Evolutionary conservation across 139 green algal genomes (phyloP), one percentile per base, ranked within the genome.

Genomic region (Chlamydomonas applanata): DNA sequence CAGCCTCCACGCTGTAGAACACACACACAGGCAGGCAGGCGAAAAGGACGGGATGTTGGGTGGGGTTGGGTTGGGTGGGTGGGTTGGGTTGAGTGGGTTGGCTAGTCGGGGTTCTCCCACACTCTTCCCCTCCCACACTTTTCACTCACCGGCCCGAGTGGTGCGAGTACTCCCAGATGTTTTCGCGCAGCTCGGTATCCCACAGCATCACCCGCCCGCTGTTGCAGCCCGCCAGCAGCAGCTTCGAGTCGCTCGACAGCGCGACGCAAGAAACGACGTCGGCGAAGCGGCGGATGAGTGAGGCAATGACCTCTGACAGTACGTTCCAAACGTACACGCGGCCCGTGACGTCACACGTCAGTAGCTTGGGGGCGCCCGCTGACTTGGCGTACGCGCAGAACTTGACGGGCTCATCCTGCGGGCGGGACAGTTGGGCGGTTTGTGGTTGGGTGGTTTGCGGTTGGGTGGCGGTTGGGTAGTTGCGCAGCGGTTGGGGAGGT

Each of bases 331-430:
- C 81, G 66, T 83, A 82, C 53, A 78, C 66, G 27, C 73, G 76
- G 35, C 81, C 81, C 2, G 81, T 72, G 0, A 79, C 69, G 64
- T 86, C 81, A 35, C 72, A 77, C 0, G 72, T 73, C 7, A 86
- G 62, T 30, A 86, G 69, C 61, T 79, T 78, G 45, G 62, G 60
- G 44, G 52, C 54, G 49, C 2, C 32, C 33, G 30, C 19, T 29
- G 66, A 76, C 45, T 73, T 73, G 74, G n/a, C 79, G 34, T 79
- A 85, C 68, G 66, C 45, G 20, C 74, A 72, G 59, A 72, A 53
- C 81, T 86, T 86, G 62, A 86, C 73, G 33, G 76, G 81, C 68
- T 83, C 76, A 34, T 83, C 76, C 69, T 85, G 75, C n/a, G n/a
- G n/a, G n/a, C n/a, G n/a, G n/a, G n/a, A n/a, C n/a, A n/a, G n/a